Evolutionary conservation across 139 green algal genomes (phyloP).

Genomic region (Chlorella sp.): DNA sequence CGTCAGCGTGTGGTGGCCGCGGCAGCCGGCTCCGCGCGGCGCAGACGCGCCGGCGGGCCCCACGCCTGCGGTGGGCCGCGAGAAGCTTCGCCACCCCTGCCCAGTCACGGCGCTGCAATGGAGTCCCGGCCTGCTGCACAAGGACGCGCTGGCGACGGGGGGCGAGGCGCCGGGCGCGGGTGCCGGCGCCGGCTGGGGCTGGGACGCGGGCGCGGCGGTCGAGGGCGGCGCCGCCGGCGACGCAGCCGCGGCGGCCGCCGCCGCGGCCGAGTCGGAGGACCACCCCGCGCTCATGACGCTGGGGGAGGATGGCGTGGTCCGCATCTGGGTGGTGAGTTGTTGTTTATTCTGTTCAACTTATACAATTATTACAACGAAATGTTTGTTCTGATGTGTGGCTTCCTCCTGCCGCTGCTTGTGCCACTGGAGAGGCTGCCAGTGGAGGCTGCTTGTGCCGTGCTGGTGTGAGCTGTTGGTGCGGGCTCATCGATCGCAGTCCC

Average conservation of each 20-base stretch:
- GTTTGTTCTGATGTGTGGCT: conserved; percentile 19
- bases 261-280: conserved; percentile 14
- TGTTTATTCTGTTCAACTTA: too few relatives aligned
- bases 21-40: conserved; percentile 2
- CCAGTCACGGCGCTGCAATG: conserved; percentile 21
- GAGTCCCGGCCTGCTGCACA: conserved; percentile 33
- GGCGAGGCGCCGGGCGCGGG: neutral
- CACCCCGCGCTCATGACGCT: conserved; percentile 38
- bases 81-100: conserved; percentile 32
- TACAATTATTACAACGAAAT: too few relatives aligned
- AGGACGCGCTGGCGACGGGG: conserved; percentile 17
- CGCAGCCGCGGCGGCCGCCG: neutral
- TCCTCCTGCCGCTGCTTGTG: too few relatives aligned
- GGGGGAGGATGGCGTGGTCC: conserved; percentile 16
- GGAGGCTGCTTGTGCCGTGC: too few relatives aligned
- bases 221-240: neutral
- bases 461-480: too few relatives aligned
- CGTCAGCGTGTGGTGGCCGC: conserved; percentile 37
- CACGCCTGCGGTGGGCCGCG: conserved; percentile 12
- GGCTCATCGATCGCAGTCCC: too few relatives aligned
- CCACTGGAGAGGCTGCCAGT: too few relatives aligned
- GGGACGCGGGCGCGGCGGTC: too few relatives aligned
- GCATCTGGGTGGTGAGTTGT: conserved; percentile 42
- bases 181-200: neutral
- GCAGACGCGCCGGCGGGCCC: conserved; percentile 9